Percentiles rank a stretch among this genome's conserved stretches.
Evolutionary conservation across 2,329 filamentous ascomycete genomes (phyloP).

Genomic region (Aspergillus sp.): DNA sequence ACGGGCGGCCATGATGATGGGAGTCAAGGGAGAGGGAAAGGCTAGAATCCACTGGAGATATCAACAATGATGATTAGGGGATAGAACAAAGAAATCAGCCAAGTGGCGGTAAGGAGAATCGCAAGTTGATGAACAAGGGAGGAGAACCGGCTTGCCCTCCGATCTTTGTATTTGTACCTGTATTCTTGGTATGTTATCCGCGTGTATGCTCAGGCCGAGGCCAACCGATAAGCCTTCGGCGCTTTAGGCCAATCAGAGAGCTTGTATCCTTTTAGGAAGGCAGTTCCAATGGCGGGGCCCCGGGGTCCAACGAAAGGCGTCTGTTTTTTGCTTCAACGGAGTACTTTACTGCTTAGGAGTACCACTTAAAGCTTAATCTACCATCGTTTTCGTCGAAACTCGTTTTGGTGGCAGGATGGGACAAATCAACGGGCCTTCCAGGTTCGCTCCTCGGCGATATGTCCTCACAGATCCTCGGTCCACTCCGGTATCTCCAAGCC

Average conservation of each 20-base stretch:
- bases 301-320: neutral
- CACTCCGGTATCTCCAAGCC: neutral
- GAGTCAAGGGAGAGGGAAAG: neutral
- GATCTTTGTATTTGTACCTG: slow-evolving; percentile 3
- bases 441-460: neutral
- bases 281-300: neutral
- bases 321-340: neutral
- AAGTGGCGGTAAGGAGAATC: slow-evolving; percentile 11
- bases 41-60: neutral
- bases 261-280: neutral
- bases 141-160: neutral
- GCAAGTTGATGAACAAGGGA: slow-evolving; percentile 1
- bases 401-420: neutral
- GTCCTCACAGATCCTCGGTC: neutral
- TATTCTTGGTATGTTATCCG: slow-evolving; percentile 8
- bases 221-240: slow-evolving; percentile 19
- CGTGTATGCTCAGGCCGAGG: slow-evolving; percentile 6
- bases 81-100: slow-evolving; percentile 2
- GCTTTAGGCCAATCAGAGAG: slow-evolving; percentile 5
- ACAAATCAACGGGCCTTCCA: neutral
- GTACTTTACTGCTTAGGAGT: too few species aligned
- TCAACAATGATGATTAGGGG: neutral
- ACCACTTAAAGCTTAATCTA: neutral
- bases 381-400: neutral
- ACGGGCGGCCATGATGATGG: slow-evolving; percentile 42